Evolutionary conservation across 495 filamentous ascomycete genomes (phyloP).

Genomic region (Xylaria intraflava): DNA sequence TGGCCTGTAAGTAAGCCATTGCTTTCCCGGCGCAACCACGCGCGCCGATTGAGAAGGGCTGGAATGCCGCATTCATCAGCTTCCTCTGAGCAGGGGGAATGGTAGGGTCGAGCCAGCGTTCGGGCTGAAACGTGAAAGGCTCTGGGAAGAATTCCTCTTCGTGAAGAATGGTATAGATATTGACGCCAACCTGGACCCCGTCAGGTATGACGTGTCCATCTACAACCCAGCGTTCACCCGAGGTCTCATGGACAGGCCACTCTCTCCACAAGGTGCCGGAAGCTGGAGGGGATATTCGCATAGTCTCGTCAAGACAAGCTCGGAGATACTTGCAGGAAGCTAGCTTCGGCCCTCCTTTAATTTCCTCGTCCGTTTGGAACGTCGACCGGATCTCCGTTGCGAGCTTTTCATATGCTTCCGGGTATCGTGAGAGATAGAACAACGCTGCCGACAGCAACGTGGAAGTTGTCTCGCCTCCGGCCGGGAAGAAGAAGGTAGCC

Average conservation of each 20-base stretch:
- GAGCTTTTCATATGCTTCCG: conserved; percentile 31
- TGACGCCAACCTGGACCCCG: conserved; percentile 46
- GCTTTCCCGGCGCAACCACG: conserved; percentile 41
- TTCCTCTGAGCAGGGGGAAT: neutral
- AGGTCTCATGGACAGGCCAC: neutral
- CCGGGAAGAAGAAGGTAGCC: conserved; percentile 9
- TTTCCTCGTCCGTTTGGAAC: conserved; percentile 32
- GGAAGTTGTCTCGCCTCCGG: conserved; percentile 9
- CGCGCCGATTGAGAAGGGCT: conserved; percentile 39
- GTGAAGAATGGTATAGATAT: conserved; percentile 50
- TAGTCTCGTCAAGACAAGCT: conserved; percentile 51
- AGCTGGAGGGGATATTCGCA: conserved; percentile 51
- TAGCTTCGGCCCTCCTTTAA: conserved; percentile 32
- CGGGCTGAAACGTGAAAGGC: conserved; percentile 35
- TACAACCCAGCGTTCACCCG: conserved; percentile 43
- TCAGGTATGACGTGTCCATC: conserved; percentile 43
- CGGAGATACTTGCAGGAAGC: conserved; percentile 38
- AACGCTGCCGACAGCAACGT: neutral
- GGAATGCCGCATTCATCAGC: conserved; percentile 29
- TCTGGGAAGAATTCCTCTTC: conserved; percentile 37
- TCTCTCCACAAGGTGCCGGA: conserved; percentile 39
- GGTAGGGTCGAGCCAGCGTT: conserved; percentile 34
- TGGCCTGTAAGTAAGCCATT: conserved; percentile 38
- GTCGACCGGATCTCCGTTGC: conserved; percentile 30
- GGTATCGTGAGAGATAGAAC: conserved; percentile 26